Percentiles rank a stretch among this genome's conserved stretches.
phyloP scores from a whole-genome alignment of 1,139 yeast species.

The Yamadazyma oceani region DNA sequence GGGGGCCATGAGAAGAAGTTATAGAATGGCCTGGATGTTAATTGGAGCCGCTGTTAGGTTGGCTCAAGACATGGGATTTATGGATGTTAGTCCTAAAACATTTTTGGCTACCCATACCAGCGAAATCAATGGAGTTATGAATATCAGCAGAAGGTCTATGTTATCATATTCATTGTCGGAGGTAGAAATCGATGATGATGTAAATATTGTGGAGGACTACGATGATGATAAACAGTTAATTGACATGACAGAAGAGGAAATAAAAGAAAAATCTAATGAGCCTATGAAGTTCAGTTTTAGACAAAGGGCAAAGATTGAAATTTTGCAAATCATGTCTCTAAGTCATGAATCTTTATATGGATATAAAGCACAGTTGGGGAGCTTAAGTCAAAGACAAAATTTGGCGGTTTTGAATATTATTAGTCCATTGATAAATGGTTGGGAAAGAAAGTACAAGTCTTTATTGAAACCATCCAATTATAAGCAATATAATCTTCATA shows the following conservation, averaged over 20 bases:
- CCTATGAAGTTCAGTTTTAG: slow-evolving; percentile 50
- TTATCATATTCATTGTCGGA: slow-evolving; percentile 66
- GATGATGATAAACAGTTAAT: slow-evolving; percentile 34
- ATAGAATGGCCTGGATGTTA: slow-evolving; percentile 92
- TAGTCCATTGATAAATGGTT: slow-evolving; percentile 73
- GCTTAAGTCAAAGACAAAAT: slow-evolving; percentile 61
- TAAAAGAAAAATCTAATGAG: slow-evolving; percentile 29
- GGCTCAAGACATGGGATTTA: slow-evolving; percentile 84
- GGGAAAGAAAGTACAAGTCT: slow-evolving; percentile 67
- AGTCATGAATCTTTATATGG: slow-evolving; percentile 85
- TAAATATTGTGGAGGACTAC: slow-evolving; percentile 31
- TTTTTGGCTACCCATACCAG: slow-evolving; percentile 83
- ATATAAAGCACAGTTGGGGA: slow-evolving; percentile 55
- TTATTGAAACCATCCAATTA: slow-evolving; percentile 51
- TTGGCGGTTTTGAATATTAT: slow-evolving; percentile 70
- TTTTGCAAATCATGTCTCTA: slow-evolving; percentile 74
- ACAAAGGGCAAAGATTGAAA: slow-evolving; percentile 78
- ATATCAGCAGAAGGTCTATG: slow-evolving; percentile 67
- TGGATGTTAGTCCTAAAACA: slow-evolving; percentile 70
- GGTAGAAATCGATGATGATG: slow-evolving; percentile 54
- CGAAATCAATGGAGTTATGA: slow-evolving; percentile 76
- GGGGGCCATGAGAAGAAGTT: slow-evolving; percentile 83
- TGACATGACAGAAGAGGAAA: slow-evolving; percentile 39
- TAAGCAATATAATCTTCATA: slow-evolving; percentile 24
- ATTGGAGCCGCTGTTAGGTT: slow-evolving; percentile 84